Conservation (phyloP, 495 filamentous ascomycete genomes). For the Hypomontagnella submonticulosa region DNA sequence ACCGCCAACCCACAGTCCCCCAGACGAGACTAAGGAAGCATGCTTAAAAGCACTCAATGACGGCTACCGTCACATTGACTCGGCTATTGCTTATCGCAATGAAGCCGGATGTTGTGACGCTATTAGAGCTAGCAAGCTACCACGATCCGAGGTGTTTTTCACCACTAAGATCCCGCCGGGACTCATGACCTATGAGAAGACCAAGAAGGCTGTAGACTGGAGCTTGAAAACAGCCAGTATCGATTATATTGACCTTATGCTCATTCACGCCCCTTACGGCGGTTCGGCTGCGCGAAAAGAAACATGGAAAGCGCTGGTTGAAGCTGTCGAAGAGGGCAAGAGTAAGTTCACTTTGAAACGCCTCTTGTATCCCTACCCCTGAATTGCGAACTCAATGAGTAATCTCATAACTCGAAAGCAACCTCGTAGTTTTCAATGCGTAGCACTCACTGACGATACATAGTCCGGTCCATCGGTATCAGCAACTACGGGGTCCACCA, state of each 20-base stretch:
- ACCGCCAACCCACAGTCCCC: constrained; percentile 44
- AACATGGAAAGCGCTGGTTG: constrained; percentile 70
- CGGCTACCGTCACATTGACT: constrained; percentile 83
- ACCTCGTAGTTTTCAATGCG: not conserved
- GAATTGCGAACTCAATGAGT: not conserved
- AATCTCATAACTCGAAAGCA: not conserved
- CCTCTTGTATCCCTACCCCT: not conserved
- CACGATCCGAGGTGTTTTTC: constrained; percentile 74
- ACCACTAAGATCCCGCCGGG: constrained; percentile 73
- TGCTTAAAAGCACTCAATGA: constrained; percentile 69
- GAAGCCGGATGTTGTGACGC: constrained; percentile 73
- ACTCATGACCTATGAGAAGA: constrained; percentile 58
- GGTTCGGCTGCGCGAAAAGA: constrained; percentile 66
- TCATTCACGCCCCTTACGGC: constrained; percentile 71
- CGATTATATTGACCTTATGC: constrained; percentile 72
- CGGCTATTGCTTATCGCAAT: constrained; percentile 75
- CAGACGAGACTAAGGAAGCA: constrained; percentile 58
- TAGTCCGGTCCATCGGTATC: constrained; percentile 70
- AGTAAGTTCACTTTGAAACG: constrained; percentile 13
- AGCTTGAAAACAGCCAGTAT: constrained; percentile 64
- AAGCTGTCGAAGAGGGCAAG: constrained; percentile 71
- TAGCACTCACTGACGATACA: constrained; percentile 10
- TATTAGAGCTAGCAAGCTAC: constrained; percentile 66
- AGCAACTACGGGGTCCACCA: constrained; percentile 77
- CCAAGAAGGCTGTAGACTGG: constrained; percentile 62